phyloP scores from a whole-genome alignment of 768 basidiomycete species.

The Paxillus ammoniavirescens region DNA sequence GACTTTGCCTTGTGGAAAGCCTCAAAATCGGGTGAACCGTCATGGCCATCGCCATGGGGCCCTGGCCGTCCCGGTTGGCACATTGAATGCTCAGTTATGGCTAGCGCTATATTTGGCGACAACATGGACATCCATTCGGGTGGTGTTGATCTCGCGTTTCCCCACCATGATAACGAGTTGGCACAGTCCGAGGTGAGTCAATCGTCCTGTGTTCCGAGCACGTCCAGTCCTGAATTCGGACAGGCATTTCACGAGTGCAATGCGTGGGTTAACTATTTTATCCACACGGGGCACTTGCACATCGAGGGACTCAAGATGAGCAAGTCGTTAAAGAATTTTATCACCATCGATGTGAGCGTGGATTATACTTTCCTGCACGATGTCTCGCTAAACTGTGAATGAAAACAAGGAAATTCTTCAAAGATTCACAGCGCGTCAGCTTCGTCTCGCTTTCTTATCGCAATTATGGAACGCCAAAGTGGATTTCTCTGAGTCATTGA shows the following conservation, averaged over 20 bases:
- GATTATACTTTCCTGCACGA: neutral
- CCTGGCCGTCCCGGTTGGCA: slow-evolving; percentile 97
- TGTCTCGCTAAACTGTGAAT: slow-evolving; percentile 3
- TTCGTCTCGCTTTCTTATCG: slow-evolving; percentile 87
- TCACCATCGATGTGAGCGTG: slow-evolving; percentile 81
- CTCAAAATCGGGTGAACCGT: slow-evolving; percentile 93
- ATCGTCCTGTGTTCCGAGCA: slow-evolving; percentile 3
- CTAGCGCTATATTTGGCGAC: slow-evolving; percentile 82
- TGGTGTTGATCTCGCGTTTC: slow-evolving; percentile 96
- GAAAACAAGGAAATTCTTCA: slow-evolving; percentile 74
- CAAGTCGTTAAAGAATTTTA: slow-evolving; percentile 98
- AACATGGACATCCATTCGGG: slow-evolving; percentile 98
- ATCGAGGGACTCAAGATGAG: slow-evolving; percentile 99
- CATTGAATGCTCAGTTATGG: slow-evolving; percentile 99
- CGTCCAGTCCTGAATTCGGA: slow-evolving; percentile 4
- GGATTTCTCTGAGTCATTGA: slow-evolving; percentile 89
- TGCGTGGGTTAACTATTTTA: slow-evolving; percentile 98
- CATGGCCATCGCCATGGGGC: slow-evolving; percentile 97
- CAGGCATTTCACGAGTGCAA: slow-evolving; percentile 91
- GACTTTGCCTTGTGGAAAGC: slow-evolving; percentile 99
- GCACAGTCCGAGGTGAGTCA: slow-evolving; percentile 86
- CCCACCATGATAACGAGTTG: slow-evolving; percentile 98
- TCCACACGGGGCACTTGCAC: slow-evolving; percentile 97
- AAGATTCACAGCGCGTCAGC: slow-evolving; percentile 80
- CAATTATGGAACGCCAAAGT: slow-evolving; percentile 92